Percentiles rank a stretch among this genome's conserved stretches.
Conservation (phyloP, 495 filamentous ascomycete species). For the Cercophora samala region DNA sequence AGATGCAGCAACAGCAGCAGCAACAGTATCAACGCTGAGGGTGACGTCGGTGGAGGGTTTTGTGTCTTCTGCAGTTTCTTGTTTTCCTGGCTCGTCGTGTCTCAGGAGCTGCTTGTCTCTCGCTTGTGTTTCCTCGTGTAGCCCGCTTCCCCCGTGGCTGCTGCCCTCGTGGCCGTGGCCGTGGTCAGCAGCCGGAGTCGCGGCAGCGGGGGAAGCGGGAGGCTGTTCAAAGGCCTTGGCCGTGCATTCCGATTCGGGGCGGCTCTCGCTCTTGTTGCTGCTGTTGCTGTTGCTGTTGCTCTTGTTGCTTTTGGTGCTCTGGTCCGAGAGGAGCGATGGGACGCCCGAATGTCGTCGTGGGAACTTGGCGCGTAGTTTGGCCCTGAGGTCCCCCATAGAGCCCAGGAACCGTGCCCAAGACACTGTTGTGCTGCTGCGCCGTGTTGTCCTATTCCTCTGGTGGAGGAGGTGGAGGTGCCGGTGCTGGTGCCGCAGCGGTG, state of each 20-base stretch:
- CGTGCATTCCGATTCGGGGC: slow-evolving; percentile 14
- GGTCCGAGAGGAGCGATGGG: slow-evolving; percentile 32
- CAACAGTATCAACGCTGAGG: not conserved
- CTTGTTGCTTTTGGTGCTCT: slow-evolving; percentile 28
- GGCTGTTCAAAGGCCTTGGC: slow-evolving; percentile 4
- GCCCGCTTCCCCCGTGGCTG: not conserved
- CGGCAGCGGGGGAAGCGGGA: not conserved
- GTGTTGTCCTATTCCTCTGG: not conserved
- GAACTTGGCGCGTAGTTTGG: slow-evolving; percentile 48
- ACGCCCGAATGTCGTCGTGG: slow-evolving; percentile 43
- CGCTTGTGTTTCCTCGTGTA: slow-evolving; percentile 5
- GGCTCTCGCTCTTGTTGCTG: slow-evolving; percentile 23
- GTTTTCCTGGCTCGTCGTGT: slow-evolving; percentile 12
- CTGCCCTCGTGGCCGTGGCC: not conserved
- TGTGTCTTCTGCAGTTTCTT: slow-evolving; percentile 7
- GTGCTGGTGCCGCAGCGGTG: not conserved
- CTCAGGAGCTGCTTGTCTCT: slow-evolving; percentile 13
- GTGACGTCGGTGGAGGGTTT: slow-evolving; percentile 15
- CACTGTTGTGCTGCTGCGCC: slow-evolving; percentile 7
- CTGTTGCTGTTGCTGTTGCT: slow-evolving; percentile 15
- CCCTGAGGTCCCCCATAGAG: slow-evolving; percentile 46
- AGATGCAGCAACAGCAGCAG: not conserved
- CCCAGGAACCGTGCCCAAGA: slow-evolving; percentile 7
- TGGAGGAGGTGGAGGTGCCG: no score
- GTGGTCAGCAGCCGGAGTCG: slow-evolving; percentile 1